These are phyloP conservation scores for Tricholoma terreum DNA, from an alignment of 768 basidiomycete species.

Conservation along the genomic window DNA sequence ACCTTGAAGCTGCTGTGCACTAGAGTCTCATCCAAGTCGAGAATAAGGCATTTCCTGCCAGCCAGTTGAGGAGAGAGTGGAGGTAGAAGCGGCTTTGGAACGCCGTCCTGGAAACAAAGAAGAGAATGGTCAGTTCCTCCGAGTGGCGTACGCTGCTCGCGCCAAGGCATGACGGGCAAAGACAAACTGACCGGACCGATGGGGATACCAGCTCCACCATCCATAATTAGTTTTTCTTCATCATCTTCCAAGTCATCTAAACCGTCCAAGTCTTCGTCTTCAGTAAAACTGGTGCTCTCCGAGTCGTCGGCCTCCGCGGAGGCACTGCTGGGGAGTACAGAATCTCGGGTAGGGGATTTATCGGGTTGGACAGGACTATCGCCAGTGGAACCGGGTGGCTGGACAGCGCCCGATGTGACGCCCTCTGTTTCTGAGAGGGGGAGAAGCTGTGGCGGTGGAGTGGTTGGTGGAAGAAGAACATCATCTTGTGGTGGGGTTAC, in stretches of 20 bases:
- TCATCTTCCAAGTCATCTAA: constrained; percentile 78
- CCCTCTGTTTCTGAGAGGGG: constrained; percentile 80
- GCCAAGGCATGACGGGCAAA: neutral
- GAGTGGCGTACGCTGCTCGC: neutral
- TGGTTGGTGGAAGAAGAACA: constrained; percentile 35
- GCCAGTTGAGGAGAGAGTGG: constrained; percentile 75
- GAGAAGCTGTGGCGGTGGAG: constrained; percentile 30
- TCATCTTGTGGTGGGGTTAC: constrained; percentile 23
- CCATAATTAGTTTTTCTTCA: constrained; percentile 84
- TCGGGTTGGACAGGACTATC: constrained; percentile 27
- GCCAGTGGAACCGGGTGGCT: constrained; percentile 83
- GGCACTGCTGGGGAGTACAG: constrained; percentile 30
- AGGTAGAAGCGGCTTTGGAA: constrained; percentile 83
- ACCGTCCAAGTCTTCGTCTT: constrained; percentile 63
- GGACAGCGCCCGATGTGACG: constrained; percentile 88
- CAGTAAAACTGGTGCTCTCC: constrained; percentile 66
- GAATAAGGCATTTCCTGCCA: constrained; percentile 92
- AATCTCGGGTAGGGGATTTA: constrained; percentile 40
- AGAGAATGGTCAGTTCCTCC: neutral
- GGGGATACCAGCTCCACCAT: constrained; percentile 93
- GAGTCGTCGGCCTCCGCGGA: constrained; percentile 54
- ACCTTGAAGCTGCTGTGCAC: constrained; percentile 99
- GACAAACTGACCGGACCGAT: constrained; percentile 73
- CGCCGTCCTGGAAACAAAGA: constrained; percentile 61
- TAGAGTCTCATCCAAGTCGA: constrained; percentile 96